phyloP scores from a whole-genome alignment of 1,284 basidiomycete species.

The Xerocomus cyaneibrunnescens region DNA sequence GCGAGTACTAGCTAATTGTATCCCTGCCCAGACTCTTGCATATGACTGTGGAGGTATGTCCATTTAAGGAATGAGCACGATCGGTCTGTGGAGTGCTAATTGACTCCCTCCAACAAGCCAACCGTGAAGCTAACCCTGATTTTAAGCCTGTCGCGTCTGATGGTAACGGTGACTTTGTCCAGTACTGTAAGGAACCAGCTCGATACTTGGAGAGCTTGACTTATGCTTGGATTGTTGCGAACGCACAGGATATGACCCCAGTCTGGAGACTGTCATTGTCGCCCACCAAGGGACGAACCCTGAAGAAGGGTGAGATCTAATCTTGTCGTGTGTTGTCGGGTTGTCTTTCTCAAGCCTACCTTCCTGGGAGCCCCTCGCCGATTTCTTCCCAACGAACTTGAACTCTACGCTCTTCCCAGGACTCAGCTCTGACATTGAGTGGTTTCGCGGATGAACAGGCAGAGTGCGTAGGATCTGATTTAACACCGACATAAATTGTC shows the following conservation, averaged over 20 bases:
- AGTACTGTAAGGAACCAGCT: conserved; percentile 43
- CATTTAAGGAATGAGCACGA: neutral
- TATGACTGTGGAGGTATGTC: conserved; percentile 64
- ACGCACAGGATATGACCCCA: conserved; percentile 37
- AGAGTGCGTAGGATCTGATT: conserved; percentile 29
- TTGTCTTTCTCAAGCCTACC: neutral
- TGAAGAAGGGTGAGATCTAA: conserved; percentile 29
- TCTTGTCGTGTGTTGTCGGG: neutral
- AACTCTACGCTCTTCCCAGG: conserved; percentile 60
- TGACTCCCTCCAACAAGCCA: conserved; percentile 35
- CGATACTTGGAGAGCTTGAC: neutral
- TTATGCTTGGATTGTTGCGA: neutral
- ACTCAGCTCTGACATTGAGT: conserved; percentile 43
- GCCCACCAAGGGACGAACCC: conserved; percentile 40
- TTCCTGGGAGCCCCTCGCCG: conserved; percentile 43
- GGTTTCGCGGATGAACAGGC: conserved; percentile 59
- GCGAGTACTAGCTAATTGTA: conserved; percentile 60
- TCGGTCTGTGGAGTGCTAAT: neutral
- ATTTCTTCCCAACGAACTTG: conserved; percentile 42
- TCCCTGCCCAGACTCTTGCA: conserved; percentile 41
- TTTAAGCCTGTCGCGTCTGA: conserved; percentile 63
- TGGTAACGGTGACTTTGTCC: conserved; percentile 52
- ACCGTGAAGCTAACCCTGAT: conserved; percentile 54
- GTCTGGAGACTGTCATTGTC: conserved; percentile 35
- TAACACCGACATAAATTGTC: neutral